Base-by-base conservation (phyloP, 495 filamentous ascomycete species). In the Xanthoparmelia taractica region DNA sequence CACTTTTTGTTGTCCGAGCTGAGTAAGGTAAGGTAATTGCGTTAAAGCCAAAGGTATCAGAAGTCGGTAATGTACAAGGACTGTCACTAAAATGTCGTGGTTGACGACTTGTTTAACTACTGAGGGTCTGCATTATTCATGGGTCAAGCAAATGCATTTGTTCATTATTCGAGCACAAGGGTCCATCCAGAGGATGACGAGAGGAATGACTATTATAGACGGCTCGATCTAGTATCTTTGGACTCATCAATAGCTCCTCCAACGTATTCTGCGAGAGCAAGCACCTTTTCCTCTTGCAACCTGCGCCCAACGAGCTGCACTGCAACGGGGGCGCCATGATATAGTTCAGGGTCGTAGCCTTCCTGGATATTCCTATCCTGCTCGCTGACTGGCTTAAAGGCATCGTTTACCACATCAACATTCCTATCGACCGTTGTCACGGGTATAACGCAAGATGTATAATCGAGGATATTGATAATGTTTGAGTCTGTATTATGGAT, bases 381-480 rank as follows among this genome's bases (percentile, higher is more conserved):
- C 23, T 81, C 78, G 63, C 71, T 69, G 29, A 76, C 13, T 25
- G 78, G 74, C 59, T 72, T 65, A 63, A 73, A 78, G 0, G 64
- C 66, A 12, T 71, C 61, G 17, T 73, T 69, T 12, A 77, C 72
- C 58, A 74, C 69, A 74, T 87, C 85, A 8, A 85, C 57, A 3
- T 60, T 67, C 69, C 84, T 82, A 63, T 84, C 79, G 7, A 76
- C 81, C 25, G 70, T 76, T 0, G 81, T 84, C 6, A 87, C 82
- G 4, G 85, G 85, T 57, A 87, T 67, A n/a, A 79, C 74, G 4
- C 83, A 77, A 33, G 75, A 72, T 27, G 79, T 82, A 63, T 86
- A 86, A 66, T 87, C 84, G 40, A 86, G 65, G 12, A 80, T 36
- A 68, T 86, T 87, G 29, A 84, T 73, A 62, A 80, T 79, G 1